A percentile compares a stretch with the other conserved stretches of the same genome.
These are phyloP conservation scores for Saprolegnia parasitica DNA, from an alignment of 352 stramenopile species.

Conservation along the genomic window DNA sequence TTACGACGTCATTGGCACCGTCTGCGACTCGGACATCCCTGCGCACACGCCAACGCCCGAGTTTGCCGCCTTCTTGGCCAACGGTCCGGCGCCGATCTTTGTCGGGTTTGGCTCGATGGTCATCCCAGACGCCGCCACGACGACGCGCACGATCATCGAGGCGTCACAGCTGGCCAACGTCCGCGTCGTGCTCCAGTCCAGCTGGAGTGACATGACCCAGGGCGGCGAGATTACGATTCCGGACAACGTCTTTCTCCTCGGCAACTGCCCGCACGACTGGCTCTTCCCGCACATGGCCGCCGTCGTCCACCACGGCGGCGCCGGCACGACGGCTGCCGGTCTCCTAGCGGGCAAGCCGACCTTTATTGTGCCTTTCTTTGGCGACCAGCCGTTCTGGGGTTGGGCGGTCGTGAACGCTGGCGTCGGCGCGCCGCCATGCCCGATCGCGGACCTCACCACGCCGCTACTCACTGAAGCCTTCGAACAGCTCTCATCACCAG, in stretches of 20 bases:
- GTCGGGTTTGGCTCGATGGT: slow-evolving; percentile 94
- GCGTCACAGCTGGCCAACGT: slow-evolving; percentile 50
- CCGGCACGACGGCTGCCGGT: slow-evolving; percentile 88
- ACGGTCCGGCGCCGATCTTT: slow-evolving; percentile 79
- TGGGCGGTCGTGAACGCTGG: slow-evolving; percentile 73
- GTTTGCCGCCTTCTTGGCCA: slow-evolving; percentile 59
- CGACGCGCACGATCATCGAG: slow-evolving; percentile 83
- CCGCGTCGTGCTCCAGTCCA: slow-evolving; percentile 87
- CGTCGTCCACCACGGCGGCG: slow-evolving; percentile 81
- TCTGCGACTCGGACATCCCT: slow-evolving; percentile 34
- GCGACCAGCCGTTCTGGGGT: slow-evolving; percentile 93
- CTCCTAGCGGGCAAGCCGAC: slow-evolving; percentile 88
- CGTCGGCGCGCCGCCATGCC: slow-evolving; percentile 82
- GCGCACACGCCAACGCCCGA: slow-evolving; percentile 50
- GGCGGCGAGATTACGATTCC: slow-evolving; percentile 39
- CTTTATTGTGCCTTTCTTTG: slow-evolving; percentile 94
- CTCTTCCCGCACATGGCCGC: slow-evolving; percentile 83
- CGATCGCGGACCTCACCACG: slow-evolving; percentile 72
- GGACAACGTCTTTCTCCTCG: slow-evolving; percentile 59
- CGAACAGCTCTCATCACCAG: slow-evolving; percentile 44
- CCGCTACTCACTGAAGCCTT: slow-evolving; percentile 81
- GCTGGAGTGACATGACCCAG: slow-evolving; percentile 73
- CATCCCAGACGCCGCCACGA: slow-evolving; percentile 63
- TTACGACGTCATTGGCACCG: slow-evolving; percentile 86
- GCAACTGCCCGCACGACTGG: slow-evolving; percentile 86